These are phyloP conservation scores for Cicer pinnatifidum DNA, from an alignment of 306 rosid genomes.

Conservation along the genomic window DNA sequence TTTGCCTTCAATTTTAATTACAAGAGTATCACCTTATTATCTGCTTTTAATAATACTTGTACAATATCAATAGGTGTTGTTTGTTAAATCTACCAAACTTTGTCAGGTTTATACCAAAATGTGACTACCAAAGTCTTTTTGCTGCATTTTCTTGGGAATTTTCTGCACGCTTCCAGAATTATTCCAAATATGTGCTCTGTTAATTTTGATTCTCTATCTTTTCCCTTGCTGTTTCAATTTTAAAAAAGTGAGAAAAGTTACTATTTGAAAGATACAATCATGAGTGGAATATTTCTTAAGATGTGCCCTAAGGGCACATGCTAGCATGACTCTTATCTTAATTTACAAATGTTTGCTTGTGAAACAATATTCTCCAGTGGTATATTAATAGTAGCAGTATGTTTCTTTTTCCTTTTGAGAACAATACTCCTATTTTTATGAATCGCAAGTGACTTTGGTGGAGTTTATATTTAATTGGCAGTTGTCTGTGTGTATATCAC, in stretches of 20 bases:
- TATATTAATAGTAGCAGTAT: too few species aligned
- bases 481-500: neutral
- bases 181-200: neutral
- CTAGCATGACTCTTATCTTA: too few species aligned
- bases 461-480: neutral
- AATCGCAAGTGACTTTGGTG: neutral
- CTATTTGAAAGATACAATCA: slow-evolving; percentile 19
- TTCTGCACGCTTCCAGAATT: neutral
- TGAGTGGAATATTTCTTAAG: neutral
- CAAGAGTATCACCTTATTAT: neutral
- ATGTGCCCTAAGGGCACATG: too few species aligned
- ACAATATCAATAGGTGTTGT: neutral
- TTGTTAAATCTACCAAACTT: slow-evolving; percentile 5
- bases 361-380: too few species aligned
- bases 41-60: neutral
- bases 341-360: too few species aligned
- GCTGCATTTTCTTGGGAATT: slow-evolving; percentile 26
- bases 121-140: neutral
- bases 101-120: slow-evolving; percentile 18
- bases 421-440: too few species aligned
- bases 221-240: neutral
- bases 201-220: neutral
- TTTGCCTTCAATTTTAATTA: neutral
- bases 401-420: too few species aligned
- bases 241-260: neutral